Evolutionary conservation across 2,329 filamentous ascomycete genomes (phyloP).

Genomic region (Aureobasidium sp.): DNA sequence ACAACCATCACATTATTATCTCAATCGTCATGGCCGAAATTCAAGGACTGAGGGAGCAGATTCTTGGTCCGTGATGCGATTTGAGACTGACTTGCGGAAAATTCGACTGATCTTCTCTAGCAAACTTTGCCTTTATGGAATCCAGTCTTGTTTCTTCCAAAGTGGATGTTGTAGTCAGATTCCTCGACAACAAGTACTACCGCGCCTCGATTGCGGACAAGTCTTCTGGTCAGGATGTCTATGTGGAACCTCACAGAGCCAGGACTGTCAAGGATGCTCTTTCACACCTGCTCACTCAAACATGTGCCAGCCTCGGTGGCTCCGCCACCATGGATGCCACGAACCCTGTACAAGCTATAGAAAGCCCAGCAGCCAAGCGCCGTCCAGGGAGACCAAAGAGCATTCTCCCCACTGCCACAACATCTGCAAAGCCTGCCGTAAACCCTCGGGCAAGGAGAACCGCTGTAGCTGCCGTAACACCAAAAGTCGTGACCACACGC

Average conservation of each 20-base stretch:
- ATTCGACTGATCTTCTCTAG: not conserved
- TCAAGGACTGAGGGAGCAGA: not conserved
- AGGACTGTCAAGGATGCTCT: not conserved
- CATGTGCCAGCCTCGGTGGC: not conserved
- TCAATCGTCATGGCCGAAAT: constrained; percentile 7
- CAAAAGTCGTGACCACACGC: not conserved
- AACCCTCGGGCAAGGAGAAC: not conserved
- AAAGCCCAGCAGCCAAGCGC: not conserved
- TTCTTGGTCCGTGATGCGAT: not conserved
- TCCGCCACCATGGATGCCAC: not conserved
- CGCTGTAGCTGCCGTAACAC: not conserved
- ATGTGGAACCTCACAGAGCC: not conserved
- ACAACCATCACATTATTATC: too few species aligned
- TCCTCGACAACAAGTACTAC: not conserved
- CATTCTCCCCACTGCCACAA: not conserved
- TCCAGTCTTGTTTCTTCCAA: not conserved
- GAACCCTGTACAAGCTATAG: not conserved
- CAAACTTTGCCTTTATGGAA: constrained; percentile 2
- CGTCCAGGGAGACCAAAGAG: not conserved
- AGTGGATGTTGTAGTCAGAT: constrained; percentile 5
- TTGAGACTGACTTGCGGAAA: not conserved
- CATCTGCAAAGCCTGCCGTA: not conserved
- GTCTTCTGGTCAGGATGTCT: not conserved
- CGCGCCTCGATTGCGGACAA: not conserved
- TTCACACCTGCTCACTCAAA: not conserved